A percentile compares a stretch with the other conserved stretches of the same genome.
phyloP scores from a whole-genome alignment of 208 protist species.

The Zelonia costaricensis region DNA sequence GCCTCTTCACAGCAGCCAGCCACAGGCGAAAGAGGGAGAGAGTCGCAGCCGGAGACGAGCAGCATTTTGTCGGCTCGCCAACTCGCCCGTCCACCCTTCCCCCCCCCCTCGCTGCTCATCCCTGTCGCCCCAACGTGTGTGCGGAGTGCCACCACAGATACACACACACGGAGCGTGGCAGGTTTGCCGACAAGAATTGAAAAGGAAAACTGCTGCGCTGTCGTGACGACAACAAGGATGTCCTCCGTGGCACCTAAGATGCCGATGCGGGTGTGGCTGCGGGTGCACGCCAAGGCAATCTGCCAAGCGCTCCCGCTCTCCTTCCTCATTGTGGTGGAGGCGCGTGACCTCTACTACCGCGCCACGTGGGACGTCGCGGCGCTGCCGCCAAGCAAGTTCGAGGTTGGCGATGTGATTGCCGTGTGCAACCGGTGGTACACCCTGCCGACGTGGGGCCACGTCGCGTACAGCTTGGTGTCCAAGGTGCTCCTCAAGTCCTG shows the following conservation, averaged over 20 bases:
- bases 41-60: too few species aligned
- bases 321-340: conserved; percentile 77
- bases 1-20: too few species aligned
- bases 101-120: too few species aligned
- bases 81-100: too few species aligned
- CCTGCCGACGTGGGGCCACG: conserved; percentile 74
- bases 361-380: conserved; percentile 69
- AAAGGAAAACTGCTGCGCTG: too few species aligned
- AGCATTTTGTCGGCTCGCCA: too few species aligned
- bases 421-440: conserved; percentile 91
- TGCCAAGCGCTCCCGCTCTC: conserved; percentile 73
- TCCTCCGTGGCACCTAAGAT: conserved; percentile 47
- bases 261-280: conserved; percentile 58
- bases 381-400: conserved; percentile 46
- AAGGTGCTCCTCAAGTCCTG: conserved; percentile 86
- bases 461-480: conserved; percentile 71
- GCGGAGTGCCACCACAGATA: too few species aligned
- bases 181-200: too few species aligned
- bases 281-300: conserved; percentile 77
- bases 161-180: too few species aligned
- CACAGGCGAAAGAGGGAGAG: too few species aligned
- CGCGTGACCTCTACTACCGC: conserved; percentile 84
- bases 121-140: too few species aligned
- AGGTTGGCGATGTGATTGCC: conserved; percentile 78
- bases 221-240: too few species aligned